phyloP scores from a whole-genome alignment of 2,329 filamentous ascomycete genomes.

The Penicillium rolfsii region DNA sequence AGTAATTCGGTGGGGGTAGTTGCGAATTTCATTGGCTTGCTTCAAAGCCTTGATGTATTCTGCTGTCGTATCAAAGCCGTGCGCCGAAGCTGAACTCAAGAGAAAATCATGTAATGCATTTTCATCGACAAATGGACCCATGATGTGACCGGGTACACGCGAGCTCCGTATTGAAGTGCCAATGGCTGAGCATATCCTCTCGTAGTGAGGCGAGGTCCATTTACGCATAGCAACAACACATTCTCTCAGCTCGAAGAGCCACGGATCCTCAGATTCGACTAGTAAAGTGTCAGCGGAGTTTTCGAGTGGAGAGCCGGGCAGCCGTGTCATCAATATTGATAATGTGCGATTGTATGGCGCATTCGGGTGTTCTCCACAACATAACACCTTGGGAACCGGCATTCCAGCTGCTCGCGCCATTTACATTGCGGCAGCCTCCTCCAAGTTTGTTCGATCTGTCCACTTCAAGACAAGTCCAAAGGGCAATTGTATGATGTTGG shows the following conservation, averaged over 20 bases:
- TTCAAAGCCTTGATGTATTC: conserved; percentile 33
- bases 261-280: conserved; percentile 35
- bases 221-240: conserved; percentile 42
- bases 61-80: conserved; percentile 33
- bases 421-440: conserved; percentile 43
- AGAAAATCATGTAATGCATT: conserved; percentile 37
- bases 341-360: conserved; percentile 22
- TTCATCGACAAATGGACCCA: conserved; percentile 37
- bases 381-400: conserved; percentile 40
- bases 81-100: conserved; percentile 30
- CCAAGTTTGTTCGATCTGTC: conserved; percentile 40
- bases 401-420: conserved; percentile 41
- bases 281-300: conserved; percentile 35
- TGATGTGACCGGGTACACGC: conserved; percentile 38
- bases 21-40: conserved; percentile 24
- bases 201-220: conserved; percentile 35
- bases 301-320: conserved; percentile 39
- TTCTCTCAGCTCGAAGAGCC: conserved; percentile 39
- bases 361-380: conserved; percentile 38
- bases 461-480: conserved; percentile 48
- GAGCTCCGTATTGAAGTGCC: conserved; percentile 36
- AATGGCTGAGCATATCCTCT: conserved; percentile 37
- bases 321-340: conserved; percentile 49
- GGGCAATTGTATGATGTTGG: conserved; percentile 39
- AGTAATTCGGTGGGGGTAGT: conserved; percentile 11